Base-by-base conservation (phyloP, 345 rosid genomes). In the Theobroma cacao region DNA sequence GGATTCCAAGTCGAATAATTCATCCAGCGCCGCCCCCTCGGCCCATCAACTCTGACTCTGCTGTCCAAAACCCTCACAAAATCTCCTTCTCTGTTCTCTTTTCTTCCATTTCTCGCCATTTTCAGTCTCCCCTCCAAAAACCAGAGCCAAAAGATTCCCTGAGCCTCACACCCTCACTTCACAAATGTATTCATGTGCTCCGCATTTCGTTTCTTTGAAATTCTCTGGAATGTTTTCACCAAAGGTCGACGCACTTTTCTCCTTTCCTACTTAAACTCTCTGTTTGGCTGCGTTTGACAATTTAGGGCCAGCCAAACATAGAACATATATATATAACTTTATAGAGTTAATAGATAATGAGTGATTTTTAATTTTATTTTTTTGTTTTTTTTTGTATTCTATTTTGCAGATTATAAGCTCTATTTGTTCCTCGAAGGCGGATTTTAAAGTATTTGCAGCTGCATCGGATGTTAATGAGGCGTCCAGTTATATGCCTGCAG, bases 401-500 rank as follows among this genome's bases (percentile, higher is more conserved):
- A 59, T 41, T 34, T 40, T 78, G 78, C 82, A 87, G 95, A 70
- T 53, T 60, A 47, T 76, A 5, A 47, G 82, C 64, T 45, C 84
- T 22, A 74, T 80, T 75, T 61, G 84, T 61, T 81, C 85, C 63
- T 75, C 82, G 9, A 82, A 77, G 63, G 81, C 90, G 72, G 77
- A 82, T 22, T 85, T 85, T 26, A 82, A 82, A 79, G 80, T 88
- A 8, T 82, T 50, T 60, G 78, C 85, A 24, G 60, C 82, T 58
- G 77, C 88, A 7, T 75, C 89, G 0, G 82, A 24, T 48, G 43
- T 77, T n/a, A 89, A 79, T 59, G 92, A 88, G 79, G 87, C 89
- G 53, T 81, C 93, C 10, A 83, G 76, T 83, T 79, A 80, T 73
- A 89, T 93, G 62, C 89, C 97, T 7, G 92, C 95, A 0, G 99